phyloP scores from a whole-genome alignment of 164 flowering plant species.

The Buxus sempervirens region DNA sequence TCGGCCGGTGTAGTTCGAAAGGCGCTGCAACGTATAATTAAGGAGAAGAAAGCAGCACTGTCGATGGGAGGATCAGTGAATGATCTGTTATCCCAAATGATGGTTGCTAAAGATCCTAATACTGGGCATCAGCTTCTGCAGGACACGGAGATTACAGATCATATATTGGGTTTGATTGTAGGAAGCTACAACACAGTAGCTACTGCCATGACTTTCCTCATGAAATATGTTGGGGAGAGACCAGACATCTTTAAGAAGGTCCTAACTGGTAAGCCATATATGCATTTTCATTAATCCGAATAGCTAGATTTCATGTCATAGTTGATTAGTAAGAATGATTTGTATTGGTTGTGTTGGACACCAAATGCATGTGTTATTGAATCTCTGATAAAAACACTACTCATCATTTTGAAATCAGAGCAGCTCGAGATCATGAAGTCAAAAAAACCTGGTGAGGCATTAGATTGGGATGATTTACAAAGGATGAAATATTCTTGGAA shows the following conservation, averaged over 20 bases:
- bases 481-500: constrained; percentile 21
- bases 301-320: background rate
- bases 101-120: constrained; percentile 20
- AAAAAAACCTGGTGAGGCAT: constrained; percentile 11
- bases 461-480: constrained; percentile 13
- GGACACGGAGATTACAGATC: constrained; percentile 36
- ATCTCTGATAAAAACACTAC: background rate
- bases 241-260: constrained; percentile 23
- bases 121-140: constrained; percentile 24
- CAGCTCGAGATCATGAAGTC: constrained; percentile 23
- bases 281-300: no score
- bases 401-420: constrained; percentile 22
- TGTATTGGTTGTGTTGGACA: no score
- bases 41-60: constrained; percentile 29
- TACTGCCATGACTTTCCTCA: constrained; percentile 26
- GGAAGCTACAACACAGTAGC: constrained; percentile 33
- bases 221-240: constrained; percentile 32
- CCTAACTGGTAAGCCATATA: constrained; percentile 16
- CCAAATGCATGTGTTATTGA: background rate
- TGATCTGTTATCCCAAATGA: constrained; percentile 37
- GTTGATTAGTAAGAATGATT: no score
- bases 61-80: constrained; percentile 9
- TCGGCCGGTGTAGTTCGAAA: constrained; percentile 24
- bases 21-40: constrained; percentile 24
- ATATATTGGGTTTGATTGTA: constrained; percentile 30